These are phyloP conservation scores for Rhizopus microsporus DNA, from an alignment of 371 early-diverging fungal genomes.

Conservation along the genomic window DNA sequence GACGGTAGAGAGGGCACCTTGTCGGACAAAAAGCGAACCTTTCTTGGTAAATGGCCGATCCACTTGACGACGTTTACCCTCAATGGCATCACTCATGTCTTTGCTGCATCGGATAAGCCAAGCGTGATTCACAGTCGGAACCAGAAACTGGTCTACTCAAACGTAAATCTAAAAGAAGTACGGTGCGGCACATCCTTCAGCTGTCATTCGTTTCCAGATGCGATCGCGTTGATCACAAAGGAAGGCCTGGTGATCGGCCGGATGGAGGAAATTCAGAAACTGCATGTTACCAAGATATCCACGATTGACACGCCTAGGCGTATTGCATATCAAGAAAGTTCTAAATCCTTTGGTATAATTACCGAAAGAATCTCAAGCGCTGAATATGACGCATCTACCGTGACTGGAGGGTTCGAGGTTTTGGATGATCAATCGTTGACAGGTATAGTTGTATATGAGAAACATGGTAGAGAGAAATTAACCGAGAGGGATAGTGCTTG, in stretches of 20 bases:
- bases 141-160: constrained; percentile 80
- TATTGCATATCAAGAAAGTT: constrained; percentile 65
- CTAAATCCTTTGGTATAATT: constrained; percentile 64
- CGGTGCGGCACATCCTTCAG: constrained; percentile 71
- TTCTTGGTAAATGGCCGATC: constrained; percentile 81
- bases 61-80: constrained; percentile 66
- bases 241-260: constrained; percentile 74
- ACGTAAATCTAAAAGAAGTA: constrained; percentile 82
- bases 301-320: constrained; percentile 75
- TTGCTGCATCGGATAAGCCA: constrained; percentile 88
- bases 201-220: constrained; percentile 59
- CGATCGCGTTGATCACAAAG: constrained; percentile 71
- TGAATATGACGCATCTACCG: constrained; percentile 23
- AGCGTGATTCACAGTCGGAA: constrained; percentile 79
- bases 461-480: background rate
- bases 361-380: constrained; percentile 44
- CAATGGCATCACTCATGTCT: constrained; percentile 68
- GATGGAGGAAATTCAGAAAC: constrained; percentile 86
- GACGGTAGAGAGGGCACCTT: constrained; percentile 48
- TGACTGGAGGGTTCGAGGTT: constrained; percentile 59
- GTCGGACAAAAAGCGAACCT: constrained; percentile 65
- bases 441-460: constrained; percentile 34
- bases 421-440: constrained; percentile 78
- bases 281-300: constrained; percentile 81
- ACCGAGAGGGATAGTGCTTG: constrained; percentile 32